These are phyloP conservation scores for Pichia thaimueangensis DNA, from an alignment of 805 yeast species.

Conservation along the genomic window DNA sequence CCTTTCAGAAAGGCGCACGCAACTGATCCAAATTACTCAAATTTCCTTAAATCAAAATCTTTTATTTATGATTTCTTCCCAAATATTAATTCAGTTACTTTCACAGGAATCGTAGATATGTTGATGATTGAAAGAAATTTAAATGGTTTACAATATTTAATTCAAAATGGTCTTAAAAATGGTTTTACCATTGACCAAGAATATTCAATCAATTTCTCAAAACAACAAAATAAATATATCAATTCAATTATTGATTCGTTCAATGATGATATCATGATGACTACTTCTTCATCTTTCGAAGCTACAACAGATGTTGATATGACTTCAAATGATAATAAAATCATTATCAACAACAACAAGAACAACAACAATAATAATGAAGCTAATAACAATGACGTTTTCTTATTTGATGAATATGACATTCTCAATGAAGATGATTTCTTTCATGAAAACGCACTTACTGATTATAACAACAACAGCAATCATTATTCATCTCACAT, in stretches of 20 bases:
- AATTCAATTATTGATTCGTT: slow-evolving; percentile 10
- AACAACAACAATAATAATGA: background rate
- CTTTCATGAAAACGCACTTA: slow-evolving; percentile 2
- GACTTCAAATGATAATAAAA: background rate
- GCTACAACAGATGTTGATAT: too few relatives aligned
- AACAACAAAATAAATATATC: slow-evolving; percentile 12
- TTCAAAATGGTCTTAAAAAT: slow-evolving; percentile 25
- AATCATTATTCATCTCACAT: too few relatives aligned
- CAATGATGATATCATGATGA: too few relatives aligned
- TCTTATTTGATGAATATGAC: slow-evolving; percentile 15
- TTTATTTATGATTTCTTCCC: slow-evolving; percentile 46
- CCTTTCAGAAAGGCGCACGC: slow-evolving; percentile 40
- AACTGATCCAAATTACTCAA: slow-evolving; percentile 39
- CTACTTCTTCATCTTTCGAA: too few relatives aligned
- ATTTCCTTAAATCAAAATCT: slow-evolving; percentile 35
- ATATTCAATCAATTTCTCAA: slow-evolving; percentile 25
- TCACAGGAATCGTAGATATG: slow-evolving; percentile 34
- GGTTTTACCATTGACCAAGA: slow-evolving; percentile 46
- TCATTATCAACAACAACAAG: background rate
- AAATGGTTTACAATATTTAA: slow-evolving; percentile 25
- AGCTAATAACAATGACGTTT: slow-evolving; percentile 10
- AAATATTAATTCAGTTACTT: slow-evolving; percentile 37
- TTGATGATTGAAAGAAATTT: slow-evolving; percentile 38
- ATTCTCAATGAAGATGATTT: slow-evolving; percentile 5
- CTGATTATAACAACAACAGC: background rate